These are phyloP conservation scores for Candida anutae DNA, from an alignment of 1,139 yeast genomes.

Conservation along the genomic window DNA sequence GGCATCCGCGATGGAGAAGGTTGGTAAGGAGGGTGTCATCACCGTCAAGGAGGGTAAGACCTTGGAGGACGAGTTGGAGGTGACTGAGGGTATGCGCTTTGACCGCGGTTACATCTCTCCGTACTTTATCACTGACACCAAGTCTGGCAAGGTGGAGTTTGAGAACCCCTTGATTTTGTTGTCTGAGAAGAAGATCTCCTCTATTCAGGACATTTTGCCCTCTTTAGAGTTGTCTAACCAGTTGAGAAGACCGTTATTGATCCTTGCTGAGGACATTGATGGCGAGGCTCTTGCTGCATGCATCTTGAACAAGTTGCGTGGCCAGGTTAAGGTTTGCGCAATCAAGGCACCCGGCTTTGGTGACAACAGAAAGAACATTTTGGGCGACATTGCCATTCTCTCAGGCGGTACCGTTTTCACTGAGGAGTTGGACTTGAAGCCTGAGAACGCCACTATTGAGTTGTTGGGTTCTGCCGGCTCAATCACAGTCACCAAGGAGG, in stretches of 20 bases:
- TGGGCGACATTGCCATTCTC: conserved; percentile 94
- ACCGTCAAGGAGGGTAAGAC: conserved; percentile 97
- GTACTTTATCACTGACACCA: conserved; percentile 93
- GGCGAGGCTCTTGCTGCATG: conserved; percentile 99
- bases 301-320: conserved; percentile 95
- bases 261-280: conserved; percentile 94
- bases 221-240: conserved; percentile 93
- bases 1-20: conserved; percentile 98
- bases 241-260: conserved; percentile 89
- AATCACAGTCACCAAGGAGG: conserved; percentile 92
- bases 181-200: conserved; percentile 90
- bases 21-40: conserved; percentile 98
- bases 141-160: conserved; percentile 94
- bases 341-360: conserved; percentile 99
- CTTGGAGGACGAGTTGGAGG: conserved; percentile 92
- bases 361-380: conserved; percentile 96
- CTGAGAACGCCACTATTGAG: conserved; percentile 91
- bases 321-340: conserved; percentile 97
- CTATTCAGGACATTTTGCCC: conserved; percentile 89
- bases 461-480: conserved; percentile 92
- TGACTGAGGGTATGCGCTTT: conserved; percentile 98
- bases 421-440: conserved; percentile 95
- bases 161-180: conserved; percentile 88
- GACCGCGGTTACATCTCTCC: conserved; percentile 99
- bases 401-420: conserved; percentile 98